Base-by-base conservation (phyloP, 345 rosid genomes). In the Cardamine resedifolia region DNA sequence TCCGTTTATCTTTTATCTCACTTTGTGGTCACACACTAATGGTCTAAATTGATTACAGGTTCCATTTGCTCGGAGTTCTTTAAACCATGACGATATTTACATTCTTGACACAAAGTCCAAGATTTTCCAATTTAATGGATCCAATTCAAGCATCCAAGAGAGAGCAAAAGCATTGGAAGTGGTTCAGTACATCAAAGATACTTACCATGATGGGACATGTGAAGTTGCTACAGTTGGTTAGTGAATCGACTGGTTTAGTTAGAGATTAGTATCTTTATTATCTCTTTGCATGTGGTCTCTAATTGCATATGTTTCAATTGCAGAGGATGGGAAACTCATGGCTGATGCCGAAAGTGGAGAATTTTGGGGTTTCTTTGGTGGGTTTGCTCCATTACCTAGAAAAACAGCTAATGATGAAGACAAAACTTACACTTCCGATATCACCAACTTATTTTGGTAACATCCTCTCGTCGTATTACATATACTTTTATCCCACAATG, bases 321-420 rank as follows among this genome's bases (percentile, higher is more conserved):
- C 71, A 95, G 98, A 95, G 96, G 99, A 95, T 80, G 99, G 98
- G 58, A 95, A 77, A 75, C 81, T 95, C 81, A 95, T 95, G 99
- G 98, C 98, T 72, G 99, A 91, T 88, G 87, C 92, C 62, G 99
- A 91, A 31, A 83, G 89, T 81, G 98, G 99, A 65, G 99, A 95
- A 59, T 95, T 95, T 83, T 95, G 98, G 99, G 92, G 83, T 33
- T 82, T 90, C 49, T 95, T 95, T 77, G 99, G 99, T 78, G 99
- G 99, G 10, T 95, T 88, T 80, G 99, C 99, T 82, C 99, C 99
- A 31, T 84, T 95, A 52, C 90, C 97, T 20, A 83, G 96, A 77
- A 91, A 91, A 87, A 84, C 81, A 39, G 84, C 84, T 20, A 64
- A 56, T 72, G 84, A 77, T 50, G 88, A 90, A 68, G 87, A 90